phyloP scores from a whole-genome alignment of 768 basidiomycete genomes.

The Lactarius trivialis region DNA sequence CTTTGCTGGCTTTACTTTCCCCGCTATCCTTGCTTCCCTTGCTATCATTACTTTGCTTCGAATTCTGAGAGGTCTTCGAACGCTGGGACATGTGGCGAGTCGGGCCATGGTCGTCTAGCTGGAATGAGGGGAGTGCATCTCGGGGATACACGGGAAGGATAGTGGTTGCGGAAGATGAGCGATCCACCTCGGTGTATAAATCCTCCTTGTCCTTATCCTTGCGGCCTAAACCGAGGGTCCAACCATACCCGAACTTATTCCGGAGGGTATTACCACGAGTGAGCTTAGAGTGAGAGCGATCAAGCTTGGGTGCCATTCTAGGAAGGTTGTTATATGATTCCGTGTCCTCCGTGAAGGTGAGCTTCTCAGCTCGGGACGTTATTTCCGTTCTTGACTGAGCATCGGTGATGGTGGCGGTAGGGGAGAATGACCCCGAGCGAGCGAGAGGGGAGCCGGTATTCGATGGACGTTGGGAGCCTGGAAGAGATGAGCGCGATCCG shows the following conservation, averaged over 20 bases:
- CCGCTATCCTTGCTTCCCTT: background rate
- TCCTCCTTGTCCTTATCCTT: conserved; percentile 23
- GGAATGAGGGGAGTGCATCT: conserved; percentile 13
- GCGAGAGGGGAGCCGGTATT: conserved; percentile 14
- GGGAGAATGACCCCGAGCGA: conserved; percentile 18
- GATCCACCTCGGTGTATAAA: conserved; percentile 10
- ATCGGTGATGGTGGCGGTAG: conserved; percentile 21
- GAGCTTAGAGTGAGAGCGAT: conserved; percentile 22
- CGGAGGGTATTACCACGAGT: conserved; percentile 14
- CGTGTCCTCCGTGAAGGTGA: conserved; percentile 22
- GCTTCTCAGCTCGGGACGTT: conserved; percentile 18
- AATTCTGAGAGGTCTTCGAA: conserved; percentile 16
- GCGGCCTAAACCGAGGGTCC: conserved; percentile 19
- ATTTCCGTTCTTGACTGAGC: conserved; percentile 6
- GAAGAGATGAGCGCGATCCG: conserved; percentile 2
- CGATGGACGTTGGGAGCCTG: conserved; percentile 8
- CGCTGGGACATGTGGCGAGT: conserved; percentile 21
- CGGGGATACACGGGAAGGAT: conserved; percentile 23
- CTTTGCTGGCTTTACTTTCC: conserved; percentile 4
- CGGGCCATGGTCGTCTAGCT: conserved; percentile 1
- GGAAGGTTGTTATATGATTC: conserved; percentile 24
- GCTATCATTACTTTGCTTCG: conserved; percentile 11
- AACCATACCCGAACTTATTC: conserved; percentile 22
- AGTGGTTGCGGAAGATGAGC: conserved; percentile 19
- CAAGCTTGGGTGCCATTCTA: conserved; percentile 18